Evolutionary conservation across 139 green algal genomes (phyloP), one percentile per base, ranked within the genome.

Genomic region (Penium margaritaceum): DNA sequence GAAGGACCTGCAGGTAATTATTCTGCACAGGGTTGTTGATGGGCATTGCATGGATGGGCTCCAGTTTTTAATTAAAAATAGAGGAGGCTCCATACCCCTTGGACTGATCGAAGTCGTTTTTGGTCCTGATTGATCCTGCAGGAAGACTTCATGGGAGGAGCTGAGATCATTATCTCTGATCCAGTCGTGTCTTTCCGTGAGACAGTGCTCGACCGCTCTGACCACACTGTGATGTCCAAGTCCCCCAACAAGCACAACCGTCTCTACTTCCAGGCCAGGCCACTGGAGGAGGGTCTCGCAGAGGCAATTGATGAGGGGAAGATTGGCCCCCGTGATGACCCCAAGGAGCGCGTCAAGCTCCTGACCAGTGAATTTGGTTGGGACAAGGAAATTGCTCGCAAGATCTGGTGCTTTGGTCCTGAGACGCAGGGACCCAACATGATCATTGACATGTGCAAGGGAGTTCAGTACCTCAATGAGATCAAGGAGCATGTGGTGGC

Each of bases 221-320:
- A 95, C 84, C 91, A 96, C 86, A 87, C 87, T 2, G 87, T 93
- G 69, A 98, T 98, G 94, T 91, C 85, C 88, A 98, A 98, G 90
- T 98, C 93, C 6, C 92, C 94, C 83, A 98, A 98, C 92, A 98
- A 98, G 93, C 94, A 98, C 89, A 98, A 98, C 90, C 87, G 94
- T 73, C 78, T 98, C 57, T 98, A 98, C 90, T 81, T 98, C 53
- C 78, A 90, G 85, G 92, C 91, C 14, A 86, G 89, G 29, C 87
- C 93, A 37, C 88, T 97, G 78, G 94, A 98, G 86, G 93, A 98
- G 33, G 95, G 95, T 43, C 88, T 99, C 65, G 75, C 94, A 53
- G 95, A 99, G 87, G 91, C 87, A 53, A 96, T 99, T 78, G 94
- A 99, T 65, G 92, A 98, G 30, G 94, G 94, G 84, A 89, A 89